Conservation (phyloP, 1,139 yeast genomes). For the Geotrichum restrictum region DNA sequence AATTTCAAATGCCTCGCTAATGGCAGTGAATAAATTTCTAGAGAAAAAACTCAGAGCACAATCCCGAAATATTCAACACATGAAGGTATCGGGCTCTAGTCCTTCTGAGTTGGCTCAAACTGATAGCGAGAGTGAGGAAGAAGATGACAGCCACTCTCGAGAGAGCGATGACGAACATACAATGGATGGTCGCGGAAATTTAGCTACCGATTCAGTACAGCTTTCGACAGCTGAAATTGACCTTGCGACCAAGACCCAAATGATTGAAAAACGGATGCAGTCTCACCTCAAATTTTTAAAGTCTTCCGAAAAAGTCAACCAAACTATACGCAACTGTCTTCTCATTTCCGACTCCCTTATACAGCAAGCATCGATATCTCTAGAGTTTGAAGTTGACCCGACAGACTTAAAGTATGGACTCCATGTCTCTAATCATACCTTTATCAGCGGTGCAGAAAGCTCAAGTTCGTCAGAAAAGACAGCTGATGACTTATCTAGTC, state of each 20-base stretch:
- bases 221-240: slow-evolving; percentile 7
- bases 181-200: not conserved
- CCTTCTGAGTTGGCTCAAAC: not conserved
- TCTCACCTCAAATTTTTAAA: slow-evolving; percentile 29
- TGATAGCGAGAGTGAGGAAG: slow-evolving; percentile 14
- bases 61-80: slow-evolving; percentile 24
- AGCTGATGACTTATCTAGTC: not conserved
- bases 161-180: slow-evolving; percentile 14
- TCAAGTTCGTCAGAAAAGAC: not conserved
- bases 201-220: not conserved
- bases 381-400: slow-evolving; percentile 26
- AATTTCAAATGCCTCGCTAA: slow-evolving; percentile 32
- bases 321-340: slow-evolving; percentile 27
- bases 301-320: slow-evolving; percentile 27
- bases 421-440: slow-evolving; percentile 16
- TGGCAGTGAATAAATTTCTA: slow-evolving; percentile 31
- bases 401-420: slow-evolving; percentile 23
- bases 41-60: slow-evolving; percentile 29
- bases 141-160: slow-evolving; percentile 1
- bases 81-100: slow-evolving; percentile 4
- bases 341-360: slow-evolving; percentile 26
- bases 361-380: slow-evolving; percentile 25
- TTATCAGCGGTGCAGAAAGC: slow-evolving; percentile 10
- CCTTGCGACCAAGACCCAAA: slow-evolving; percentile 22
- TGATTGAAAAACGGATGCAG: slow-evolving; percentile 26